Conservation (phyloP, 2,329 filamentous ascomycete species). For the Hymenoscyphus repandus region DNA sequence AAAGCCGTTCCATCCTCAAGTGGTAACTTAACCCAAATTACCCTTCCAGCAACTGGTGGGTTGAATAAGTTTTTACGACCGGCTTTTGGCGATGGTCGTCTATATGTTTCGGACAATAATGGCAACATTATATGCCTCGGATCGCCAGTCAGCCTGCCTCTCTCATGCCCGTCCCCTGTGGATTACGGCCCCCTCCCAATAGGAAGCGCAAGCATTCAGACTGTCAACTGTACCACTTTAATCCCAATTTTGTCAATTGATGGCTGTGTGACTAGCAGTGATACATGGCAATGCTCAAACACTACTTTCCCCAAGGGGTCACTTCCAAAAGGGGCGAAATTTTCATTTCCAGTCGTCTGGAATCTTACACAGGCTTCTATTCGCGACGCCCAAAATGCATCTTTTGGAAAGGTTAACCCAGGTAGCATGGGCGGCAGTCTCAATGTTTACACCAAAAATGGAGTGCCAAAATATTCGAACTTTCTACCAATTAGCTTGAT, state of each 20-base stretch:
- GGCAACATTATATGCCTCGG: conserved; percentile 33
- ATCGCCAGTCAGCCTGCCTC: conserved; percentile 37
- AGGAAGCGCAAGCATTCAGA: conserved; percentile 29
- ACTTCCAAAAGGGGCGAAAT: conserved; percentile 33
- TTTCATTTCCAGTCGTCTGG: conserved; percentile 38
- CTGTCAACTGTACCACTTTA: conserved; percentile 35
- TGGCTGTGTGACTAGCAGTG: conserved; percentile 34
- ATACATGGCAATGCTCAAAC: conserved; percentile 34
- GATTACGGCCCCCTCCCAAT: conserved; percentile 36
- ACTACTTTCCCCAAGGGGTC: conserved; percentile 35
- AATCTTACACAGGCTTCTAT: conserved; percentile 30
- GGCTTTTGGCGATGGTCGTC: conserved; percentile 38
- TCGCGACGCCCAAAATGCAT: conserved; percentile 23
- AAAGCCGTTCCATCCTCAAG: conserved; percentile 37
- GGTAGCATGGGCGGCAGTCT: conserved; percentile 35
- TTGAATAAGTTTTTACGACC: conserved; percentile 36
- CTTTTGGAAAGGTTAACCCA: conserved; percentile 28
- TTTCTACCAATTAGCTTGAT: conserved; percentile 34
- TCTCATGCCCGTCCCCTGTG: conserved; percentile 37
- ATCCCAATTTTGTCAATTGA: conserved; percentile 35
- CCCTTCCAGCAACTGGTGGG: conserved; percentile 34
- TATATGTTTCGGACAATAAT: conserved; percentile 33
- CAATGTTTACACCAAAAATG: conserved; percentile 35
- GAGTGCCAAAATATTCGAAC: conserved; percentile 33
- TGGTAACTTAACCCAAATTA: conserved; percentile 32